These are phyloP conservation scores for Hygrocybe punicea DNA, from an alignment of 768 basidiomycete genomes.

Conservation along the genomic window DNA sequence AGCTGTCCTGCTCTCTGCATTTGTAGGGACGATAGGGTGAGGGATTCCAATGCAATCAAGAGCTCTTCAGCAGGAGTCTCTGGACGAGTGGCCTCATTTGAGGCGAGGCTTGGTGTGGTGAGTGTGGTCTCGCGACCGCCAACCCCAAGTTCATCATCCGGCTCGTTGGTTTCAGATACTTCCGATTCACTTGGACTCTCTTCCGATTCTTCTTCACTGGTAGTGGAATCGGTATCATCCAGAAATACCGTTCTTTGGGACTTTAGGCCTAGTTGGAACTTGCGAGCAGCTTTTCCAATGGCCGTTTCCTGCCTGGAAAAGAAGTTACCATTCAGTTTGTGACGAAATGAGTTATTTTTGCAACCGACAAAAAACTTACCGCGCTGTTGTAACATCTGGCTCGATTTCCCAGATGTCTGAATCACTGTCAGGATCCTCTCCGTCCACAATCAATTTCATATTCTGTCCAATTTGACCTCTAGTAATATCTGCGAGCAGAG, in stretches of 20 bases:
- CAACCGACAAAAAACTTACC: not conserved
- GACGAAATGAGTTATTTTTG: not conserved
- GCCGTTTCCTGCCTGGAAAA: too few relatives aligned
- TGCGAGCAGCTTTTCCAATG: not conserved
- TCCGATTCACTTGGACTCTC: not conserved
- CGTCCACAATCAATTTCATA: too few relatives aligned
- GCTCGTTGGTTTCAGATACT: not conserved
- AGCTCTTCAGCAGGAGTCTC: slow-evolving; percentile 31
- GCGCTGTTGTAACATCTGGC: too few relatives aligned
- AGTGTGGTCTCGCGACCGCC: not conserved
- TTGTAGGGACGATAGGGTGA: slow-evolving; percentile 31
- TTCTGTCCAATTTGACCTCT: too few relatives aligned
- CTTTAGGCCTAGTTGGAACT: not conserved
- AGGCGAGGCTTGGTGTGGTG: not conserved
- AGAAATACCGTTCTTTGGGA: not conserved
- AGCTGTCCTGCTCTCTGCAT: slow-evolving; percentile 41
- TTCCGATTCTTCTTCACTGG: slow-evolving; percentile 4
- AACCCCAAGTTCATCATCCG: not conserved
- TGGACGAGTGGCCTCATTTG: not conserved
- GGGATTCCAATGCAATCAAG: slow-evolving; percentile 32
- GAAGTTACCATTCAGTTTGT: too few relatives aligned
- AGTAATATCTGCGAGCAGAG: too few relatives aligned
- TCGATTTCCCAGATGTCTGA: too few relatives aligned
- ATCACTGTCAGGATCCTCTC: too few relatives aligned
- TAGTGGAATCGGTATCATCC: not conserved